Evolutionary conservation across 768 basidiomycete species (phyloP).

Genomic region (Coprinopsis sp.): DNA sequence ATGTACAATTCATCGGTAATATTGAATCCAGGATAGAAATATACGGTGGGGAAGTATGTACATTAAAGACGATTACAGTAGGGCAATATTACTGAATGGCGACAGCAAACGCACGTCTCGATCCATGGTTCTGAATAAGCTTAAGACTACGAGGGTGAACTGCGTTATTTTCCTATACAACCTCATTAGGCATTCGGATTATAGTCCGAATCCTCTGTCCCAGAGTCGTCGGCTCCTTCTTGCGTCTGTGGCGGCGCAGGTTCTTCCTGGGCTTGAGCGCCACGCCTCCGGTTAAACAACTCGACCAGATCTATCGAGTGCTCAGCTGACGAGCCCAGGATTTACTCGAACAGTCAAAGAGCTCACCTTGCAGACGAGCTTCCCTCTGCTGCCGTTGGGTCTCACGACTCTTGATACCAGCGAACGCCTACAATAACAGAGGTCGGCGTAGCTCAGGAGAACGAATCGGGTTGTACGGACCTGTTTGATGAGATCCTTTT

Average conservation of each 20-base stretch:
- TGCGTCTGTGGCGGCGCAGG: background rate
- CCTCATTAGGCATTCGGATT: no score
- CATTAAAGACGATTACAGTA: no score
- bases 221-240: no score
- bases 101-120: no score
- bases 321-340: background rate
- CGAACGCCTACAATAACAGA: slow-evolving; percentile 59
- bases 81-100: no score
- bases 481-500: slow-evolving; percentile 75
- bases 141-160: no score
- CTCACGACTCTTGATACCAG: slow-evolving; percentile 73
- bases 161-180: no score
- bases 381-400: slow-evolving; percentile 73
- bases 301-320: slow-evolving; percentile 51
- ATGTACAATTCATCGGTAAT: no score
- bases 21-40: no score
- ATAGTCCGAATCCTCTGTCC: no score
- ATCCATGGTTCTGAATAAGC: no score
- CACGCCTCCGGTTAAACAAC: slow-evolving; percentile 30
- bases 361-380: slow-evolving; percentile 72
- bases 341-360: background rate
- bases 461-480: slow-evolving; percentile 29
- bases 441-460: background rate
- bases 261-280: background rate
- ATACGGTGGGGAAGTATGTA: no score